phyloP scores from a whole-genome alignment of 345 rosid species.

The Moricandia moricandioides region DNA sequence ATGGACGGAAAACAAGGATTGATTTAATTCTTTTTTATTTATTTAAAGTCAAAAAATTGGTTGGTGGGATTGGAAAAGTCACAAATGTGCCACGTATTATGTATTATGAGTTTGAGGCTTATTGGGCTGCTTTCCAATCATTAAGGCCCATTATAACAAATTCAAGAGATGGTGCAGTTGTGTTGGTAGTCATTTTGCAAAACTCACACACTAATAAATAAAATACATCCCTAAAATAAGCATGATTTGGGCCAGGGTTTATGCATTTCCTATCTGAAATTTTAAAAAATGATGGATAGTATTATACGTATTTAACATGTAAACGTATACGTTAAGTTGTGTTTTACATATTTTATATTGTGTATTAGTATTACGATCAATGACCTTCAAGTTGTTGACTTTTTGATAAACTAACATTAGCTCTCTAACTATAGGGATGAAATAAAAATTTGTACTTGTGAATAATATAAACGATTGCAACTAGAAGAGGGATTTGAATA shows the following conservation, averaged over 20 bases:
- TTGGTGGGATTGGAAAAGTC: slow-evolving; percentile 9
- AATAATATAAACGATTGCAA: background rate
- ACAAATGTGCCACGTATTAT: slow-evolving; percentile 26
- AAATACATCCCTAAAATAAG: background rate
- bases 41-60: background rate
- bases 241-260: background rate
- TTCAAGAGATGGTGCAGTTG: background rate
- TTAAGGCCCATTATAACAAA: slow-evolving; percentile 4
- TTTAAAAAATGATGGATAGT: background rate
- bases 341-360: background rate
- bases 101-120: background rate
- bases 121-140: background rate
- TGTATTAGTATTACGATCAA: background rate
- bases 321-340: background rate
- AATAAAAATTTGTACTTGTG: no score
- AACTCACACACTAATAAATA: background rate
- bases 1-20: background rate
- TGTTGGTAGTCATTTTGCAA: background rate
- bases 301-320: background rate
- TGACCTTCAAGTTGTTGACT: background rate
- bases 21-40: background rate
- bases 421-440: background rate
- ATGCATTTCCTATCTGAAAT: background rate
- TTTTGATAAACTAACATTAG: no score
- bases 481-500: background rate